Evolutionary conservation across 2,329 filamentous ascomycete species (phyloP), one percentile per base, ranked within the genome.

Genomic region (Colletotrichum gigasporum): DNA sequence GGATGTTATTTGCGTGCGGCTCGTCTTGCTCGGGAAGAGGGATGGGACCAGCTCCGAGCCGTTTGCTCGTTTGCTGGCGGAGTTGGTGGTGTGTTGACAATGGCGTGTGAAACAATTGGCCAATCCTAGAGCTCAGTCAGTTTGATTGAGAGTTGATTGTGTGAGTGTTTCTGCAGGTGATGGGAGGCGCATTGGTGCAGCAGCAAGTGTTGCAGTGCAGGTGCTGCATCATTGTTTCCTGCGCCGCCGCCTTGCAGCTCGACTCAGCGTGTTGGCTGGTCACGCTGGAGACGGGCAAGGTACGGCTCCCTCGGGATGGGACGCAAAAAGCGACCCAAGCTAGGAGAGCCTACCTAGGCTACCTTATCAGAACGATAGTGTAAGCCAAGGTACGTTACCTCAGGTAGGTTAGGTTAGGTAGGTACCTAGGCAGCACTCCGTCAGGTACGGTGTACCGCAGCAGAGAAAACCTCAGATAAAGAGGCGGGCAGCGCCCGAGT

Each of bases 401-500:
- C n/a, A n/a, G n/a, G n/a, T n/a, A n/a, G n/a, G n/a, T n/a, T n/a
- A n/a, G n/a, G n/a, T n/a, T n/a, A n/a, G n/a, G n/a, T n/a, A n/a
- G n/a, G n/a, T n/a, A n/a, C n/a, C n/a, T n/a, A n/a, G n/a, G n/a
- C n/a, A n/a, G n/a, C n/a, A n/a, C n/a, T n/a, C n/a, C n/a, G n/a
- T 42, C n/a, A 11, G 39, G n/a, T 42, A 42, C 16, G 39, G 5
- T 22, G n/a, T n/a, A n/a, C n/a, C n/a, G n/a, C n/a, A n/a, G n/a
- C n/a, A n/a, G n/a, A n/a, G n/a, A n/a, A 6, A 41, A 37, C 14
- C 30, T 56, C 32, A 24, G 24, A 47, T 56, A 39, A 24, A 47
- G 37, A 45, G 39, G 39, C 41, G 30, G 57, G 50, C n/a, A 45
- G 22, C 48, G 22, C 48, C 56, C 57, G 57, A 47, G 57, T 12